Percentiles rank a stretch among this genome's conserved stretches.
phyloP scores from a whole-genome alignment of 257 asterid species.

The Nicotiana noctiflora region DNA sequence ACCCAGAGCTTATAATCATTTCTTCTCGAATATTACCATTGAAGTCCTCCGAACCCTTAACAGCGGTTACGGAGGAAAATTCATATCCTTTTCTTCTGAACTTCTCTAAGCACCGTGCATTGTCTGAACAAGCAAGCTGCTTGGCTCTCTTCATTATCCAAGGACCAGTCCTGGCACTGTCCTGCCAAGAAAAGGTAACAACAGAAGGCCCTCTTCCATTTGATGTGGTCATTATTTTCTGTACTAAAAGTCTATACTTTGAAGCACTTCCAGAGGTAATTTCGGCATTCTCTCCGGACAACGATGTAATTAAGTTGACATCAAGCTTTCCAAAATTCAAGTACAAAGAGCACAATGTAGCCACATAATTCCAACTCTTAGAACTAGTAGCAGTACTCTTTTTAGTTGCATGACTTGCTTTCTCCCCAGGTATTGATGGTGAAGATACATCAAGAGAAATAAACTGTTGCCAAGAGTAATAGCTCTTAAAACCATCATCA shows the following conservation, averaged over 20 bases:
- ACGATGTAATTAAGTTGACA: constrained; percentile 47
- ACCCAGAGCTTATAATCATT: constrained; percentile 62
- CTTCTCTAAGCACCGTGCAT: constrained; percentile 43
- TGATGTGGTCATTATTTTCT: constrained; percentile 46
- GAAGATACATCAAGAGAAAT: constrained; percentile 63
- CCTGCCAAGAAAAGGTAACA: constrained; percentile 73
- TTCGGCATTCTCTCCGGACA: constrained; percentile 29
- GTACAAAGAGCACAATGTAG: constrained; percentile 52
- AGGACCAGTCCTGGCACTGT: constrained; percentile 62
- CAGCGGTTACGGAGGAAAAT: constrained; percentile 72
- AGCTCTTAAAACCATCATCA: constrained; percentile 33
- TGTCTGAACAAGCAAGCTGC: constrained; percentile 65
- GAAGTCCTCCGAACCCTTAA: constrained; percentile 53
- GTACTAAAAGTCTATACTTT: constrained; percentile 42
- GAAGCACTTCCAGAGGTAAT: constrained; percentile 22
- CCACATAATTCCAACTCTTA: constrained; percentile 27
- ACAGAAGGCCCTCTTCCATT: constrained; percentile 42
- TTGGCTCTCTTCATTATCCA: constrained; percentile 81
- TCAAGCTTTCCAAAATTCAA: constrained; percentile 47
- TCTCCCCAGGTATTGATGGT: constrained; percentile 27
- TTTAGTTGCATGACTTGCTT: constrained; percentile 33
- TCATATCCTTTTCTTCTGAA: constrained; percentile 52
- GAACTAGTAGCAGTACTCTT: constrained; percentile 32
- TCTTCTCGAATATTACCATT: constrained; percentile 52
- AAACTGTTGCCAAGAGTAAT: constrained; percentile 58